Base-by-base conservation (phyloP, 371 early-diverging fungal genomes). In the Capniomyces stellatus region DNA sequence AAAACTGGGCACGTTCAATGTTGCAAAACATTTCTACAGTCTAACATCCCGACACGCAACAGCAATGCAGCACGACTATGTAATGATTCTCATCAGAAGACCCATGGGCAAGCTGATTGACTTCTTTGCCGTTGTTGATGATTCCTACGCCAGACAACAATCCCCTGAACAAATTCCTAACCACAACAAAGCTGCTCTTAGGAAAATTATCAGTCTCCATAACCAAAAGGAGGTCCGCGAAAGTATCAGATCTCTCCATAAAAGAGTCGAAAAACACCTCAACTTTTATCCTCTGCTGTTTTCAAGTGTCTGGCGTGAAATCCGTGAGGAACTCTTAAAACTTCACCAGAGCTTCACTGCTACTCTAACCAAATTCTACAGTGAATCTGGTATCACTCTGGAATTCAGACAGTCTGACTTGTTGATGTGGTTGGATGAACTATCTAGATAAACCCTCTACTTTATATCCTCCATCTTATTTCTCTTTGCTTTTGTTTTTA, bases 91-190 rank as follows among this genome's bases (percentile, higher is more conserved):
- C 8, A 82, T 94, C 43, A 76, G 89, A 6, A 78, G 86, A 31
- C 89, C 93, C 0, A 66, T 94, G 18, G 87, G 89, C 4, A 84
- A 79, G 56, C 72, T 96, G 23, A 54, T 92, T 59, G 94, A 89
- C 67, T 96, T 96, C 65, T 96, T 93, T 64, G 92, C 92, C 55
- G 92, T 90, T 8, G 83, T 96, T 1, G 90, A 93, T 53, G 82
- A 91, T 12, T 75, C 79, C 15, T 15, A 19, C n/a, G 21, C 49
- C 8, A 4, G 28, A 3, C 24, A 55, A 54, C 40, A 60, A 66
- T n/a, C 66, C 60, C 6, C 28, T 61, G 57, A 25, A 19, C 44
- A 58, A 18, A n/a, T 55, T 2, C 46, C 57, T 21, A 58, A 41
- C 41, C 88, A 84, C 64, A 88, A 81, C 75, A 91, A 89, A 66